These are phyloP conservation scores for Leccinum ochraceum DNA, from an alignment of 768 basidiomycete genomes.

Conservation along the genomic window DNA sequence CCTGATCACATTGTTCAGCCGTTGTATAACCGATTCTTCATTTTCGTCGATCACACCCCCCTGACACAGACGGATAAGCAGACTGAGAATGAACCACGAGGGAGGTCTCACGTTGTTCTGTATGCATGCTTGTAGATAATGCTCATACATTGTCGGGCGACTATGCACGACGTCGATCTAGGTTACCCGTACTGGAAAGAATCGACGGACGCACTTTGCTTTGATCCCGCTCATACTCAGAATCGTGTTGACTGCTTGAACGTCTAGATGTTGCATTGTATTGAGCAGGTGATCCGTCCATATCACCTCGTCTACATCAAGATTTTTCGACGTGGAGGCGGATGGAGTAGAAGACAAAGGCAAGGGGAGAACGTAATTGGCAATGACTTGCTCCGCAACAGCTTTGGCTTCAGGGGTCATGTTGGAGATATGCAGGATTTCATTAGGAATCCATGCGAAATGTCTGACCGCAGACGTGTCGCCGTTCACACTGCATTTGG, in stretches of 20 bases:
- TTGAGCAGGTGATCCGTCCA: slow-evolving; percentile 87
- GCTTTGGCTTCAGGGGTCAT: slow-evolving; percentile 59
- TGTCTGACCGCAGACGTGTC: slow-evolving; percentile 71
- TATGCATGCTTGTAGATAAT: slow-evolving; percentile 72
- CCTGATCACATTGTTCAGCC: slow-evolving; percentile 55
- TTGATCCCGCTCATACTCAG: slow-evolving; percentile 65
- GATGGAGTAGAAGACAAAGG: slow-evolving; percentile 46
- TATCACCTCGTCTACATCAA: slow-evolving; percentile 70
- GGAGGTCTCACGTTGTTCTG: slow-evolving; percentile 74
- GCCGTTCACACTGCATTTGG: slow-evolving; percentile 65
- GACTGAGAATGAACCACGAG: not conserved
- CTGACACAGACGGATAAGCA: slow-evolving; percentile 40
- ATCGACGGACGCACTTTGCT: slow-evolving; percentile 43
- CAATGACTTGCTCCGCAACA: slow-evolving; percentile 64
- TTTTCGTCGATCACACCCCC: slow-evolving; percentile 89
- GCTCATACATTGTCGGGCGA: slow-evolving; percentile 69
- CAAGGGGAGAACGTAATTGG: slow-evolving; percentile 81
- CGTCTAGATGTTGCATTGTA: slow-evolving; percentile 69
- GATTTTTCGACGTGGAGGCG: slow-evolving; percentile 44
- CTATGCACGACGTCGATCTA: slow-evolving; percentile 36
- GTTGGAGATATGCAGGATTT: slow-evolving; percentile 59
- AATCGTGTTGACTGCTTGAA: slow-evolving; percentile 56
- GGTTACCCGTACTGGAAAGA: not conserved
- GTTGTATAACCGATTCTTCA: slow-evolving; percentile 60
- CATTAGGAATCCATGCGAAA: slow-evolving; percentile 92